A percentile compares a stretch with the other conserved stretches of the same genome.
Conservation (phyloP, 352 stramenopile genomes). For the Phytophthora uliginosa region DNA sequence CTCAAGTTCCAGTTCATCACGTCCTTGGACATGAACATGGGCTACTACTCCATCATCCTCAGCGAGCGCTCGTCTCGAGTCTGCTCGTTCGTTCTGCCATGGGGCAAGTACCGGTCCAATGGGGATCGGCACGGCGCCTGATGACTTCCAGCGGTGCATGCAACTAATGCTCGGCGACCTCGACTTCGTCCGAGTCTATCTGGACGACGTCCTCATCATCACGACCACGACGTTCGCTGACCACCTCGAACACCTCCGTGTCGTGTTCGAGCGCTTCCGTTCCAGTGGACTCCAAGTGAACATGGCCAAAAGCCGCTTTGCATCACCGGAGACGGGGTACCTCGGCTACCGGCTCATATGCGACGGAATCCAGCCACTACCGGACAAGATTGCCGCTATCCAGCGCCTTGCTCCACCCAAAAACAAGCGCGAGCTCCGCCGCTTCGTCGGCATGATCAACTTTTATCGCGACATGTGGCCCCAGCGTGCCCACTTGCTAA, state of each 20-base stretch:
- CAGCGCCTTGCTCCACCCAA: neutral
- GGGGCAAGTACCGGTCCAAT: neutral
- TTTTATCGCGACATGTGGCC: neutral
- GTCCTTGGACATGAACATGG: neutral
- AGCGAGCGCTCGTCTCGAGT: neutral
- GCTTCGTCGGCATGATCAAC: neutral
- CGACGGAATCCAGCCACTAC: neutral
- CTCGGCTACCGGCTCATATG: neutral
- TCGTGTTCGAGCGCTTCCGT: neutral
- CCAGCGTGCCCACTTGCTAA: no score
- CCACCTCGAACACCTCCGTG: neutral
- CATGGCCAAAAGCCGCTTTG: neutral
- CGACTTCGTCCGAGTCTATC: neutral
- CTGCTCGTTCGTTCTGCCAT: neutral
- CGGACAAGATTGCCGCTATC: neutral
- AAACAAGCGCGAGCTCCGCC: neutral
- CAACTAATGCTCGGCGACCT: neutral
- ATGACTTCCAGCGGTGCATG: neutral
- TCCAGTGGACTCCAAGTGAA: neutral
- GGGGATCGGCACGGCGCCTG: neutral
- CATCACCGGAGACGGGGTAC: neutral
- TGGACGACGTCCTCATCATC: neutral
- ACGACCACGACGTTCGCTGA: neutral
- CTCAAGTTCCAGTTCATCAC: neutral
- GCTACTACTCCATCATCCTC: neutral